These are phyloP conservation scores for Botrytis pseudocinerea DNA, from an alignment of 2,329 filamentous ascomycete species.

Conservation along the genomic window DNA sequence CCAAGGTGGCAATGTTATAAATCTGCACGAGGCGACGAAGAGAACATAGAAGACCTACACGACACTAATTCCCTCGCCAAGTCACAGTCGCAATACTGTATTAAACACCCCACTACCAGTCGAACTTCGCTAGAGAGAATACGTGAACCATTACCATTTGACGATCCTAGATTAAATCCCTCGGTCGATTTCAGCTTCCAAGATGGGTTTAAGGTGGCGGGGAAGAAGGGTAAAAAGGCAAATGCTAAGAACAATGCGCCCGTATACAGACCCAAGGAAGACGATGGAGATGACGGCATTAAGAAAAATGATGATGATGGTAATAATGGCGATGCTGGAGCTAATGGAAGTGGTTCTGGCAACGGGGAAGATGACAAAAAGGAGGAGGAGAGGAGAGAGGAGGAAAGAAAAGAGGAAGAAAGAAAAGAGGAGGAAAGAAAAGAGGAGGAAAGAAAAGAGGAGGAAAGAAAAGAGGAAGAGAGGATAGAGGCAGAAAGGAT, in stretches of 20 bases:
- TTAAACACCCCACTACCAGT: conserved; percentile 31
- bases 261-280: conserved; percentile 38
- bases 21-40: conserved; percentile 28
- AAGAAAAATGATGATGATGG: conserved; percentile 46
- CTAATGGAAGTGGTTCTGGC: conserved; percentile 38
- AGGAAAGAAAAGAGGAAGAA: conserved; percentile 44
- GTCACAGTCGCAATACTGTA: conserved; percentile 31
- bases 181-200: conserved; percentile 59
- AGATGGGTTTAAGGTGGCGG: conserved; percentile 55
- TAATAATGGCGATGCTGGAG: conserved; percentile 40
- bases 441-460: conserved; percentile 43
- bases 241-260: conserved; percentile 49
- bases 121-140: conserved; percentile 27
- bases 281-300: conserved; percentile 49
- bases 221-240: conserved; percentile 48
- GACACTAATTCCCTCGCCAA: conserved; percentile 38
- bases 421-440: conserved; percentile 43
- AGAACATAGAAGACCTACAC: conserved; percentile 28
- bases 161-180: conserved; percentile 48
- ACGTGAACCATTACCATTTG: conserved; percentile 43
- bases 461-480: conserved; percentile 45
- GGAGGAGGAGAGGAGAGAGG: conserved; percentile 49
- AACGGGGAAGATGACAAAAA: conserved; percentile 42
- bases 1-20: conserved; percentile 28
- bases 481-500: conserved; percentile 59